A percentile compares a stretch with the other conserved stretches of the same genome.
Evolutionary conservation across 2,329 filamentous ascomycete species (phyloP).

Genomic region (Talaromyces funiculosus): DNA sequence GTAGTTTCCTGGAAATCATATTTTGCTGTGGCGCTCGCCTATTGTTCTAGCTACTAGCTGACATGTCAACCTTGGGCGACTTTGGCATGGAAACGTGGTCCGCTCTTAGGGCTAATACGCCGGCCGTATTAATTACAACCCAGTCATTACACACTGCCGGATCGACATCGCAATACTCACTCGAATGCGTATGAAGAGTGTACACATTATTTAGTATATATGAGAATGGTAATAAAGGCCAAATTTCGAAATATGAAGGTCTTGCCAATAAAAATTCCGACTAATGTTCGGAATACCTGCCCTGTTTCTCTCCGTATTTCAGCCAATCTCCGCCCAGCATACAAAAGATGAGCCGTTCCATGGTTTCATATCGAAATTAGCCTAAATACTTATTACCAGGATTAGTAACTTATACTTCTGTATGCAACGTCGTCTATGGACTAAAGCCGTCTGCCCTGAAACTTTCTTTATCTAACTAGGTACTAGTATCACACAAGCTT

Average conservation of each 20-base stretch:
- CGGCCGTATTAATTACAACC: neutral
- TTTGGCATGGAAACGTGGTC: neutral
- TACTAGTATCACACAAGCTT: neutral
- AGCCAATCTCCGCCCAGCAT: neutral
- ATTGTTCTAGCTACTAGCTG: too few species aligned
- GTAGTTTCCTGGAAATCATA: neutral
- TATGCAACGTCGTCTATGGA: neutral
- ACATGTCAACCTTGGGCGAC: neutral
- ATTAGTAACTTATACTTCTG: neutral
- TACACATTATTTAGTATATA: neutral
- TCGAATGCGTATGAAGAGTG: neutral
- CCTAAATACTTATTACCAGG: neutral
- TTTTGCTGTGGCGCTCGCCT: neutral
- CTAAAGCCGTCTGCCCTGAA: neutral
- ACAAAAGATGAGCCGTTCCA: neutral
- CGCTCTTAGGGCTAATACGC: constrained; percentile 2
- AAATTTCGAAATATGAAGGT: neutral
- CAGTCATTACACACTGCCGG: neutral
- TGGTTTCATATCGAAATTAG: neutral
- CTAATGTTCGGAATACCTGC: neutral
- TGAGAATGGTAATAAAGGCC: neutral
- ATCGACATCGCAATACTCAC: neutral
- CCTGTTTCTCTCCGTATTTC: neutral
- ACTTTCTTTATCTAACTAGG: neutral
- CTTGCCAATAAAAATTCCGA: neutral